Conservation (phyloP, 1,284 basidiomycete species). For the Anthracocystis walkeri region DNA sequence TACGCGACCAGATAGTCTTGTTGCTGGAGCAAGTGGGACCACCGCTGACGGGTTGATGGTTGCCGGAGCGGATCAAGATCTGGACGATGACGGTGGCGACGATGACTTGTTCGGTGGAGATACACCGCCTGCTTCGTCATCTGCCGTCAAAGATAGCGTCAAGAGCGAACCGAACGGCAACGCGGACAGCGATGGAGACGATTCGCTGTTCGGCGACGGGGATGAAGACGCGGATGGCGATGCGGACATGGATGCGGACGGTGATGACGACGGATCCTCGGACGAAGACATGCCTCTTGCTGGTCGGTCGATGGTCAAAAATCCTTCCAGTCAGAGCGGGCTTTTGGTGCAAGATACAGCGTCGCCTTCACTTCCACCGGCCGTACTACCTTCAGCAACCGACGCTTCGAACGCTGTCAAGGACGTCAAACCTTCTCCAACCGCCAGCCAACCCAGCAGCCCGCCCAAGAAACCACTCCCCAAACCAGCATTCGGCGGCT, state of each 20-base stretch:
- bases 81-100: constrained; percentile 25
- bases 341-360: constrained; percentile 14
- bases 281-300: constrained; percentile 55
- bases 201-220: constrained; percentile 51
- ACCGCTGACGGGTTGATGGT: constrained; percentile 37
- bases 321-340: constrained; percentile 20
- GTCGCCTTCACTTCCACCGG: constrained; percentile 18
- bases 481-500: constrained; percentile 63
- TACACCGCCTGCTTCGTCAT: constrained; percentile 30
- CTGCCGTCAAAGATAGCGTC: constrained; percentile 8
- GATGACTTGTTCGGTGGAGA: constrained; percentile 51
- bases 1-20: constrained; percentile 10
- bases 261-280: constrained; percentile 61
- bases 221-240: constrained; percentile 44
- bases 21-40: constrained; percentile 11
- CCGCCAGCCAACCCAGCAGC: constrained; percentile 7
- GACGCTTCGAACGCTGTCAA: neutral
- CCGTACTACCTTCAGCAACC: neutral
- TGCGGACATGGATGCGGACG: constrained; percentile 58
- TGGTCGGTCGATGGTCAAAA: constrained; percentile 36
- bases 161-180: constrained; percentile 21
- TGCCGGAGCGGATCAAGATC: constrained; percentile 37
- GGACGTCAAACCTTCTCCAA: constrained; percentile 5
- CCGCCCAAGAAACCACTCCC: constrained; percentile 47
- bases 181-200: constrained; percentile 41